Evolutionary conservation across 1,284 basidiomycete species (phyloP).

Genomic region (Ustilago nuda): DNA sequence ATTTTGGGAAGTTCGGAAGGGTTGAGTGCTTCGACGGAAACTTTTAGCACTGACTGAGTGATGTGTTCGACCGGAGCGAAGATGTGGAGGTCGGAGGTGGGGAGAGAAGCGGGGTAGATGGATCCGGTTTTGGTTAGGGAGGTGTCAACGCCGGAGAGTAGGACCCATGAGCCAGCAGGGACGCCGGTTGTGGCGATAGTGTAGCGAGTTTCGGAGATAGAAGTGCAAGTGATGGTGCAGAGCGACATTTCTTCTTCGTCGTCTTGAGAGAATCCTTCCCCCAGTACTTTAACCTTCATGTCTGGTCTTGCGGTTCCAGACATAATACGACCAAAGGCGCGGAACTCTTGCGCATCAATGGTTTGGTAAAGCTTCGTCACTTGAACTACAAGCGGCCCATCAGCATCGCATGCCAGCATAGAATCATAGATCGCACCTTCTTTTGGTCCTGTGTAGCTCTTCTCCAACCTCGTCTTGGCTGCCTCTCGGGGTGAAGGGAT

Average conservation of each 20-base stretch:
- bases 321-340: slow-evolving; percentile 93
- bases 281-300: slow-evolving; percentile 90
- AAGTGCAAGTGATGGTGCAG: slow-evolving; percentile 85
- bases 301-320: slow-evolving; percentile 89
- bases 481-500: slow-evolving; percentile 85
- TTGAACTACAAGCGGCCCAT: slow-evolving; percentile 91
- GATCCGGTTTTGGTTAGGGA: slow-evolving; percentile 97
- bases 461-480: slow-evolving; percentile 77
- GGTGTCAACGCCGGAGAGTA: slow-evolving; percentile 90
- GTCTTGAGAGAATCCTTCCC: slow-evolving; percentile 94
- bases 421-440: slow-evolving; percentile 72
- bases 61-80: slow-evolving; percentile 95
- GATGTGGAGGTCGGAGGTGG: slow-evolving; percentile 84
- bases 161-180: slow-evolving; percentile 90
- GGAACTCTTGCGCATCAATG: slow-evolving; percentile 92
- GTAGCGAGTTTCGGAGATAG: slow-evolving; percentile 93
- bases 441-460: slow-evolving; percentile 51
- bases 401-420: slow-evolving; percentile 85
- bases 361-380: slow-evolving; percentile 95
- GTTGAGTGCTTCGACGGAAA: slow-evolving; percentile 96
- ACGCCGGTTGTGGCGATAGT: slow-evolving; percentile 87
- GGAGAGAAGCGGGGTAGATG: slow-evolving; percentile 70
- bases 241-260: slow-evolving; percentile 98
- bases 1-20: slow-evolving; percentile 99
- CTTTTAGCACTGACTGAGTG: slow-evolving; percentile 96